Evolutionary conservation across 306 rosid species (phyloP).

Genomic region (Morella rubra): DNA sequence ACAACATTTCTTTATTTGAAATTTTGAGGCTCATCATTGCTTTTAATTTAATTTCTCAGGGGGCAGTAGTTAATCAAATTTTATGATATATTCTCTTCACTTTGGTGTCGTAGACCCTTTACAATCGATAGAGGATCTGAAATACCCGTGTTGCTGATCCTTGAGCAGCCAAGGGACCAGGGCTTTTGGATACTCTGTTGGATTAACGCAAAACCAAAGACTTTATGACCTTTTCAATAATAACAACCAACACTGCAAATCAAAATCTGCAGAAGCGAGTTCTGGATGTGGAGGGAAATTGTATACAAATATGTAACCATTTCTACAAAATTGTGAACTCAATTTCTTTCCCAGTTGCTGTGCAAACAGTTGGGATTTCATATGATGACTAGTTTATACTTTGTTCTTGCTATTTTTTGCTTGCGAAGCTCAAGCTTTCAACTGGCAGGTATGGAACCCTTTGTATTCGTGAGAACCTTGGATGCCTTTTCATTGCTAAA

Average conservation of each 20-base stretch:
- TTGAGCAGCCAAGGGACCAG: not conserved
- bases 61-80: not conserved
- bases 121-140: not conserved
- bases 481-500: slow-evolving; percentile 95
- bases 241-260: not conserved
- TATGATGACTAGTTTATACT: slow-evolving; percentile 14
- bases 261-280: not conserved
- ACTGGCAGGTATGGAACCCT: slow-evolving; percentile 82
- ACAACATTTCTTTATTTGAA: not conserved
- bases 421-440: slow-evolving; percentile 21
- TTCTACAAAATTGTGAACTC: slow-evolving; percentile 6
- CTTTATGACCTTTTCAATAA: not conserved
- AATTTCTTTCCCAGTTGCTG: slow-evolving; percentile 1
- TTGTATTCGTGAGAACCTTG: slow-evolving; percentile 93
- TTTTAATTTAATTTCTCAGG: not conserved
- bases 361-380: slow-evolving; percentile 4
- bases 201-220: not conserved
- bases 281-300: not conserved
- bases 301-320: not conserved
- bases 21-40: slow-evolving; percentile 1
- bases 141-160: not conserved
- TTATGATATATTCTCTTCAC: not conserved
- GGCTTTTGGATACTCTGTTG: not conserved
- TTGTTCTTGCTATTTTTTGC: not conserved
- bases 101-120: not conserved